Conservation (phyloP, 805 yeast genomes). For the Ogataea corticis region DNA sequence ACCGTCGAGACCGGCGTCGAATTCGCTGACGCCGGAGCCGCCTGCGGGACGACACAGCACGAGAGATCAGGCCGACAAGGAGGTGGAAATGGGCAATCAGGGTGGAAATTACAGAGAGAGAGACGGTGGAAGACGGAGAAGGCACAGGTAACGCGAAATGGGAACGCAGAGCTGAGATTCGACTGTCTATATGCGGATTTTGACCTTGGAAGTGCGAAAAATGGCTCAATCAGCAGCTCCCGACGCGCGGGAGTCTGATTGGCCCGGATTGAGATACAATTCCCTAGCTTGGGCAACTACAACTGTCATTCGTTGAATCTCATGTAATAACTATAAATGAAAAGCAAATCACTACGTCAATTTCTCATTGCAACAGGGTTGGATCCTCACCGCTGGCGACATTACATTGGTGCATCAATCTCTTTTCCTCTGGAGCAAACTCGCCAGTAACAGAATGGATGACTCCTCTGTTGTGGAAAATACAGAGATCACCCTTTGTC, state of each 20-base stretch:
- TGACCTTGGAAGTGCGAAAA: no score
- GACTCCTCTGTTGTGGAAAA: slow-evolving; percentile 85
- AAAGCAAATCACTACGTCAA: no score
- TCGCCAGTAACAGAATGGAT: slow-evolving; percentile 94
- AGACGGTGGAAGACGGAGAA: slow-evolving; percentile 11
- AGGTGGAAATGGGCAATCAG: slow-evolving; percentile 23
- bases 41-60: slow-evolving; percentile 17
- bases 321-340: background rate
- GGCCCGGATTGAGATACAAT: no score
- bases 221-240: no score
- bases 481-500: slow-evolving; percentile 81
- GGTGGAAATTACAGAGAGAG: slow-evolving; percentile 25
- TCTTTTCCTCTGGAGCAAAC: slow-evolving; percentile 70
- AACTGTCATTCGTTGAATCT: no score
- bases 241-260: no score
- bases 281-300: no score
- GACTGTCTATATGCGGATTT: no score
- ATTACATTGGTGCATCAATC: slow-evolving; percentile 93
- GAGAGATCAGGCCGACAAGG: slow-evolving; percentile 33
- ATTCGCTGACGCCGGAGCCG: slow-evolving; percentile 29
- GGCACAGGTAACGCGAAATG: slow-evolving; percentile 1
- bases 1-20: slow-evolving; percentile 27
- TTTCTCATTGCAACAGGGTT: slow-evolving; percentile 14
- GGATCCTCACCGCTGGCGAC: slow-evolving; percentile 84
- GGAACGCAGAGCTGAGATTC: no score